Conservation (phyloP, 192 early-diverging fungal genomes). For the Podila minutissima region DNA sequence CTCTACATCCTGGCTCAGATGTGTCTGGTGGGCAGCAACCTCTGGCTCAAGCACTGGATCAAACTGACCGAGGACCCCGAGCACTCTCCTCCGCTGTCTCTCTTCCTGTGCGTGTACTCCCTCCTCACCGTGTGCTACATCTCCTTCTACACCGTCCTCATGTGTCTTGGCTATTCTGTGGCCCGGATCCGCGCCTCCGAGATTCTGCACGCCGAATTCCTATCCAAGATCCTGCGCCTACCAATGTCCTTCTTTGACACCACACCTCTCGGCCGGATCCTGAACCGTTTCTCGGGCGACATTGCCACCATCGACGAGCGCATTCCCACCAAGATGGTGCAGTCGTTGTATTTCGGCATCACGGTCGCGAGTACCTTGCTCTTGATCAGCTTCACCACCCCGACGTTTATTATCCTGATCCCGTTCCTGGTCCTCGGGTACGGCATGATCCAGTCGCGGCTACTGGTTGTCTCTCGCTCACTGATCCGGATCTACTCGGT, state of each 20-base stretch:
- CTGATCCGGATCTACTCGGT: conserved; percentile 77
- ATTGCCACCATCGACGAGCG: conserved; percentile 23
- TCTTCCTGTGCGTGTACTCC: conserved; percentile 32
- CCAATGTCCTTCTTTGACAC: conserved; percentile 74
- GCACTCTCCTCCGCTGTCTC: neutral
- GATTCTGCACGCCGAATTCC: conserved; percentile 65
- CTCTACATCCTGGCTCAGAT: conserved; percentile 56
- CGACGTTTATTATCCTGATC: conserved; percentile 8
- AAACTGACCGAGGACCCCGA: conserved; percentile 34
- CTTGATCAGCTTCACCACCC: conserved; percentile 23
- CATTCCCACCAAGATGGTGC: conserved; percentile 26
- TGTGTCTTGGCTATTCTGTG: conserved; percentile 15
- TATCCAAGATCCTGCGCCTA: conserved; percentile 69
- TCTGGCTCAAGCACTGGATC: conserved; percentile 73
- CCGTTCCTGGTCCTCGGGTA: conserved; percentile 35
- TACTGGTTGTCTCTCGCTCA: conserved; percentile 68
- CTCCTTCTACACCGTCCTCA: conserved; percentile 8
- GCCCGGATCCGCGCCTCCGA: conserved; percentile 68
- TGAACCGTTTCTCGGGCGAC: conserved; percentile 66
- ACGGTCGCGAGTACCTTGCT: conserved; percentile 39
- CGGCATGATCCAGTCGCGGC: conserved; percentile 52
- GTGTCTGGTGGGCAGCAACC: conserved; percentile 57
- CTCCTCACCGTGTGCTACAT: conserved; percentile 22
- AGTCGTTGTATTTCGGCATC: conserved; percentile 14
- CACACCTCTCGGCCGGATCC: conserved; percentile 71